Percentiles rank a stretch among this genome's conserved stretches.
These are phyloP conservation scores for Leccinum disarticulatum DNA, from an alignment of 768 basidiomycete species.

Conservation along the genomic window DNA sequence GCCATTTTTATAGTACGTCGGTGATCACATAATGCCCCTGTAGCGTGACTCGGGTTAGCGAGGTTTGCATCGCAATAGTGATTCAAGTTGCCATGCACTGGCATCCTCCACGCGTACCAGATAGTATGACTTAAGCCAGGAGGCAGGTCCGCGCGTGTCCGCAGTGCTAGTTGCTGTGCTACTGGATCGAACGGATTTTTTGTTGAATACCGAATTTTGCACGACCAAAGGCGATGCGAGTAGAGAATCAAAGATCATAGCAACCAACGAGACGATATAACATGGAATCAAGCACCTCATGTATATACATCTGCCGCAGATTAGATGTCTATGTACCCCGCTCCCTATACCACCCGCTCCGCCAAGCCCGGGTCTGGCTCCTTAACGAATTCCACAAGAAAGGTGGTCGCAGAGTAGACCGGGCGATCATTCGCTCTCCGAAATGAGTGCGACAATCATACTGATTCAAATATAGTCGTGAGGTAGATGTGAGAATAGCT, in stretches of 20 bases:
- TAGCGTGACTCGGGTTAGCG: neutral
- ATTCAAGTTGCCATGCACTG: neutral
- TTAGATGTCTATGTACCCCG: conserved; percentile 20
- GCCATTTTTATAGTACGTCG: neutral
- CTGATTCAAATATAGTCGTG: conserved; percentile 36
- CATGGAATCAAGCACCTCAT: conserved; percentile 12
- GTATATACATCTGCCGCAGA: conserved; percentile 18
- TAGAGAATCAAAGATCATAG: conserved; percentile 19
- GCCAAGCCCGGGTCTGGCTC: conserved; percentile 3
- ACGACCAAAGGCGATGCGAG: neutral
- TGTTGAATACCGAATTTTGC: neutral
- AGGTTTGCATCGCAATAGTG: neutral
- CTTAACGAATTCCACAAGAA: conserved; percentile 1
- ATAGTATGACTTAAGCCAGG: too few relatives aligned
- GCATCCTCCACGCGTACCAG: too few relatives aligned
- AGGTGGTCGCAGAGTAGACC: neutral
- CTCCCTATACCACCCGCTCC: conserved; percentile 7
- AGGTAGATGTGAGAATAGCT: neutral
- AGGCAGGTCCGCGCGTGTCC: too few relatives aligned
- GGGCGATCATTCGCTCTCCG: conserved; percentile 59
- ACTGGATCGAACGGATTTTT: too few relatives aligned
- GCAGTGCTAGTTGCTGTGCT: too few relatives aligned
- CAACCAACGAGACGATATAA: conserved; percentile 20
- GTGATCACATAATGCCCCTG: neutral
- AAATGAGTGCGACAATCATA: conserved; percentile 87